phyloP scores from a whole-genome alignment of 208 protist species.

The Leishmania braziliensis region DNA sequence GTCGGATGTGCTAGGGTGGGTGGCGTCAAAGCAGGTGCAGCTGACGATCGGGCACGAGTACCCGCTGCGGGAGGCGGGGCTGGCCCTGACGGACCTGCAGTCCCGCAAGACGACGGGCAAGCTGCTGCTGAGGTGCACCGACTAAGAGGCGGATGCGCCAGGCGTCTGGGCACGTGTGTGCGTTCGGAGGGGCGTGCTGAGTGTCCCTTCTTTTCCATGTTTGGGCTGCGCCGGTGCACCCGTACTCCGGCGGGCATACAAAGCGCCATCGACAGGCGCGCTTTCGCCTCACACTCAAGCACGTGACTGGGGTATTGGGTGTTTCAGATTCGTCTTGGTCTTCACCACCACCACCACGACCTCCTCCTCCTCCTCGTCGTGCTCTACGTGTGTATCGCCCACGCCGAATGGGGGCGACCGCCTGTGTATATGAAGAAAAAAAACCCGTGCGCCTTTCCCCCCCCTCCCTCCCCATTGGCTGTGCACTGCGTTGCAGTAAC shows the following conservation, averaged over 20 bases:
- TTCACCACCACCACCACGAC: neutral
- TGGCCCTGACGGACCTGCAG: conserved; percentile 71
- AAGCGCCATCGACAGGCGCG: neutral
- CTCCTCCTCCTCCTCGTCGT: neutral
- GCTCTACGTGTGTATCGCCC: too few relatives aligned
- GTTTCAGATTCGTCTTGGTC: neutral
- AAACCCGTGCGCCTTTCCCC: too few relatives aligned
- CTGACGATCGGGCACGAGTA: conserved; percentile 54
- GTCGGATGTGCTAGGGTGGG: conserved; percentile 70
- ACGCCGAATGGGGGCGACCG: too few relatives aligned
- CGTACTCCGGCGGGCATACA: too few relatives aligned
- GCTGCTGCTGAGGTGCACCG: conserved; percentile 34
- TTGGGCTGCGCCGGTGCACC: too few relatives aligned
- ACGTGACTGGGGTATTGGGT: neutral
- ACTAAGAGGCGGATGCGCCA: conserved; percentile 8
- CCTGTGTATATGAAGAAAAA: too few relatives aligned
- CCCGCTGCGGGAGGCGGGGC: conserved; percentile 41
- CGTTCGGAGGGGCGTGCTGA: neutral
- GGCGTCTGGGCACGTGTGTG: neutral
- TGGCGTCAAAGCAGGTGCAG: conserved; percentile 48
- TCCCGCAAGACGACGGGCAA: conserved; percentile 60
- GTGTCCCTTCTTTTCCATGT: neutral
- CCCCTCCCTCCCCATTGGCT: neutral
- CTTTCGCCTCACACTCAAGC: neutral
- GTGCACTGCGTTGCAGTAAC: too few relatives aligned